A percentile compares a stretch with the other conserved stretches of the same genome.
Conservation (phyloP, 1,284 basidiomycete species). For the Entoloma clypeatum region DNA sequence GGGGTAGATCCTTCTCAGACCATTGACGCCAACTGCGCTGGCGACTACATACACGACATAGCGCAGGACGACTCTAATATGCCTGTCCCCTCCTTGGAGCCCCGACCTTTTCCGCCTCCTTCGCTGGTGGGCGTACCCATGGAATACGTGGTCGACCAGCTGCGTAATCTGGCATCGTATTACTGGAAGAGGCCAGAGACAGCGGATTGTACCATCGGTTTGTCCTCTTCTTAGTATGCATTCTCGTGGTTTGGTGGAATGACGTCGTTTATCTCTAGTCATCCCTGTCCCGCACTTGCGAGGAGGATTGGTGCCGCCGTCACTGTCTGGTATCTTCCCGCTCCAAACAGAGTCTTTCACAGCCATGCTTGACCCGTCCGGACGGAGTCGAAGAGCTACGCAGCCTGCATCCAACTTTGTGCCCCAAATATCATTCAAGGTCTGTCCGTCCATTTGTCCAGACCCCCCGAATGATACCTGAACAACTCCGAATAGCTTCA, state of each 20-base stretch:
- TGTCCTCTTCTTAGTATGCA: conserved; percentile 23
- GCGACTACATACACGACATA: conserved; percentile 29
- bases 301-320: conserved; percentile 27
- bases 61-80: conserved; percentile 27
- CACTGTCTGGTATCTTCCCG: conserved; percentile 24
- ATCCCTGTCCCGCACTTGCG: conserved; percentile 45
- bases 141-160: conserved; percentile 67
- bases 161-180: conserved; percentile 58
- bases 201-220: conserved; percentile 71
- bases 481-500: conserved; percentile 51
- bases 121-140: conserved; percentile 58
- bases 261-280: conserved; percentile 31
- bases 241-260: conserved; percentile 1
- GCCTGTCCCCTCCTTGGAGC: conserved; percentile 41
- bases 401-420: conserved; percentile 48
- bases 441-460: conserved; percentile 30
- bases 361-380: conserved; percentile 27
- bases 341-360: conserved; percentile 25
- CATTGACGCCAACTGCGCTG: conserved; percentile 40
- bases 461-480: conserved; percentile 12
- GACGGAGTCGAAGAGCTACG: conserved; percentile 45
- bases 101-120: conserved; percentile 59
- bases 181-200: conserved; percentile 72
- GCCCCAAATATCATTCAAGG: conserved; percentile 59
- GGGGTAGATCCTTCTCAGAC: conserved; percentile 25